phyloP scores from a whole-genome alignment of 768 basidiomycete species.

The Stropharia rugosoannulata region DNA sequence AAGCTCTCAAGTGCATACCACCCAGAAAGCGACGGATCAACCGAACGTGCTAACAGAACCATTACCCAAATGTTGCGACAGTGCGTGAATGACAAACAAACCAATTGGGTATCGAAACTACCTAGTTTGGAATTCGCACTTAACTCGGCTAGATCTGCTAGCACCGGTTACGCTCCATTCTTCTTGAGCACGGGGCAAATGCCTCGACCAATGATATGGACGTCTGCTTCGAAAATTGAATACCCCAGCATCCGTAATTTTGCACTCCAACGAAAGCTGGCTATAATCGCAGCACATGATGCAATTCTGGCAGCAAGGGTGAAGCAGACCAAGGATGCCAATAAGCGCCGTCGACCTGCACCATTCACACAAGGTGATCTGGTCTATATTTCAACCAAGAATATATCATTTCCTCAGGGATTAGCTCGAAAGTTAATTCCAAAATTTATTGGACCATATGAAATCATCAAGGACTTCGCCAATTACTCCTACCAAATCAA shows the following conservation, averaged over 20 bases:
- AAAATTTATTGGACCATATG: not conserved
- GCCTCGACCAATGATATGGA: too few species aligned
- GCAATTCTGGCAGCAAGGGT: not conserved
- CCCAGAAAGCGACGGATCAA: too few species aligned
- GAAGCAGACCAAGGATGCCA: not conserved
- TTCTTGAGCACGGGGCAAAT: too few species aligned
- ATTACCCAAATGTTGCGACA: not conserved
- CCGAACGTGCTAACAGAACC: not conserved
- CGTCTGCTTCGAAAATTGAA: too few species aligned
- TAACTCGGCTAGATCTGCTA: too few species aligned
- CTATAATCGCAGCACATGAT: not conserved
- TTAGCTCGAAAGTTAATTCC: not conserved
- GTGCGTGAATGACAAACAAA: not conserved
- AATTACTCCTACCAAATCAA: not conserved
- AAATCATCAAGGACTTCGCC: not conserved
- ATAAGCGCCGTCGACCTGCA: not conserved
- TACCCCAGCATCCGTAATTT: not conserved
- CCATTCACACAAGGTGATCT: not conserved
- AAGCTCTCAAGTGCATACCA: too few species aligned
- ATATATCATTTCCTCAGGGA: not conserved
- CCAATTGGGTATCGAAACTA: too few species aligned
- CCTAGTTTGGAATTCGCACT: too few species aligned
- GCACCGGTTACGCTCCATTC: too few species aligned
- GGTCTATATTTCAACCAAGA: too few species aligned
- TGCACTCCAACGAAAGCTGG: not conserved